Evolutionary conservation across 495 filamentous ascomycete genomes (phyloP), one percentile per base, ranked within the genome.

Genomic region (Aspergillus olivimuriae): DNA sequence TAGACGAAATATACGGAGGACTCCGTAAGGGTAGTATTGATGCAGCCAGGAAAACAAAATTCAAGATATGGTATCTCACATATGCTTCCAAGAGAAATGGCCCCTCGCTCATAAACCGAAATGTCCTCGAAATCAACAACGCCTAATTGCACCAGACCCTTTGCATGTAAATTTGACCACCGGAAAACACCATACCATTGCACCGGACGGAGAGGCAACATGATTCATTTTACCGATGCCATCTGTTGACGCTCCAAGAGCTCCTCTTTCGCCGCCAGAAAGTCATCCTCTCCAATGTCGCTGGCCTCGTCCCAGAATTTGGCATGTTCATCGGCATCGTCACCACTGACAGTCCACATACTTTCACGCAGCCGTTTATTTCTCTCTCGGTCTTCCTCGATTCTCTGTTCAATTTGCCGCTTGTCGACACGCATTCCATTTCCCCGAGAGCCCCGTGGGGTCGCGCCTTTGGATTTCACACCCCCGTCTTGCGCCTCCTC

Each of bases 321-420:
- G 44, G 89, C 79, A 45, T 83, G 82, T 4, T 79, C 73, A 21
- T 83, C 79, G 2, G 59, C 62, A 31, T 77, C 69, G 23, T 73
- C 72, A 6, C 69, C 66, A 36, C 73, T 76, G 2, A 95, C 79
- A 2, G 86, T 83, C 92, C 94, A 97, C 58, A 91, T 90, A 51
- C 77, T 84, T 60, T 98, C 92, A 12, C 92, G 63, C 47, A 86
- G 68, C 28, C 92, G 69, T 70, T 97, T 97, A 64, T 97, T 94
- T 31, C 92, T 74, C 61, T 98, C 94, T 6, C 92, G 73, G 64
- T 98, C 92, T 58, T 98, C 92, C 50, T 98, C 94, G 48, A 98
- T 96, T 39, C 92, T 66, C 69, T 96, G 90, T 65, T 96, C 89
- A 26, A 95, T 86, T 69, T 91, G 82, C 43, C 82, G 77, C 60